phyloP scores from a whole-genome alignment of 345 rosid genomes.

The Citrus medica region DNA sequence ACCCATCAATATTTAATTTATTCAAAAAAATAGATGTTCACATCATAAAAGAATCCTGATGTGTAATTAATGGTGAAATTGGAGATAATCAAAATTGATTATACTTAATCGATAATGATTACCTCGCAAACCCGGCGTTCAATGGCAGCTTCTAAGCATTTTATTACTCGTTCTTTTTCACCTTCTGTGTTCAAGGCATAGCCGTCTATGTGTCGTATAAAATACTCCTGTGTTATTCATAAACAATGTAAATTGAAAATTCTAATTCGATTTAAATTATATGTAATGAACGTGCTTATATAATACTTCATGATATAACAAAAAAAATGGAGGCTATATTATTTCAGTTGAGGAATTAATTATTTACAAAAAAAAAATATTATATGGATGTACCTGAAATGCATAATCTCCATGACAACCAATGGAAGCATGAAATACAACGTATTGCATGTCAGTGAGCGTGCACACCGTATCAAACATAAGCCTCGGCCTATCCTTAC shows the following conservation, averaged over 20 bases:
- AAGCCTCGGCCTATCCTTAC: conserved; percentile 65
- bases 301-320: not conserved
- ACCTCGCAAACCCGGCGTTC: conserved; percentile 55
- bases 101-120: not conserved
- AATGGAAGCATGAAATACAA: conserved; percentile 67
- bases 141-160: conserved; percentile 61
- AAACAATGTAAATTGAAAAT: not conserved
- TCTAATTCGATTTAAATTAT: not conserved
- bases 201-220: conserved; percentile 35
- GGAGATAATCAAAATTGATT: too few species aligned
- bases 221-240: conserved; percentile 26
- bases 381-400: conserved; percentile 44
- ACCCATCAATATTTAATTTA: too few species aligned
- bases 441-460: conserved; percentile 75
- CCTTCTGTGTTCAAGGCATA: conserved; percentile 25
- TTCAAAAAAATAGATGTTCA: too few species aligned
- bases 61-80: too few species aligned
- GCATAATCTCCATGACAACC: conserved; percentile 44
- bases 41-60: too few species aligned
- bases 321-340: too few species aligned
- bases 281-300: not conserved
- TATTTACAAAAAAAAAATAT: too few species aligned
- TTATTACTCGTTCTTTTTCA: conserved; percentile 41
- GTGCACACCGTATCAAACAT: conserved; percentile 82
- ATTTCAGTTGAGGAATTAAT: not conserved